These are phyloP conservation scores for Saccharomycopsis fibuligera DNA, from an alignment of 805 yeast genomes.

Conservation along the genomic window DNA sequence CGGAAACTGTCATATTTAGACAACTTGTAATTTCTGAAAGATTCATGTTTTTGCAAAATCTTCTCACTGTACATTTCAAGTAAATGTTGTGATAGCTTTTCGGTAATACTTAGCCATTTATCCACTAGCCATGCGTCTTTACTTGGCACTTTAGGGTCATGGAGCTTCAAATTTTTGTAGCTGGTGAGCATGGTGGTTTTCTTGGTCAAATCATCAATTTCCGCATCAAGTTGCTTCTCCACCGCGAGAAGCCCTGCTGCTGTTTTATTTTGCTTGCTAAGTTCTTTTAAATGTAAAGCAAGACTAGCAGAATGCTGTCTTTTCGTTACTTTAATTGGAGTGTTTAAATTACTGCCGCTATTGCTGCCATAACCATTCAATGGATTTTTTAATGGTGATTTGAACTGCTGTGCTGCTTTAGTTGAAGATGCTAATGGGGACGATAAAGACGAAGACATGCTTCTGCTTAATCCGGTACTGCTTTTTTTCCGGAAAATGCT, in stretches of 20 bases:
- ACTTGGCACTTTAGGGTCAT: neutral
- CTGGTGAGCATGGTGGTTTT: slow-evolving; percentile 7
- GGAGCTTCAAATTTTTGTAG: slow-evolving; percentile 13
- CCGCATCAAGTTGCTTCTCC: neutral
- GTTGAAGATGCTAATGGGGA: neutral
- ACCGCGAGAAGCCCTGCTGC: neutral
- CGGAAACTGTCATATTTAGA: slow-evolving; percentile 17
- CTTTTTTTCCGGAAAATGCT: neutral
- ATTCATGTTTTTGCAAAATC: slow-evolving; percentile 15
- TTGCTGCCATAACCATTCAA: neutral
- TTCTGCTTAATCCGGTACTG: neutral
- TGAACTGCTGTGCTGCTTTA: slow-evolving; percentile 3
- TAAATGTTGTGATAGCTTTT: slow-evolving; percentile 4
- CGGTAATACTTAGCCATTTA: slow-evolving; percentile 13
- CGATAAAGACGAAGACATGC: neutral
- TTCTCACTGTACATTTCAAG: slow-evolving; percentile 9
- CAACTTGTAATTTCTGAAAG: slow-evolving; percentile 16
- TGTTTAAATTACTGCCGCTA: neutral
- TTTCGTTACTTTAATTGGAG: neutral
- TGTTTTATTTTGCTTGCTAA: neutral
- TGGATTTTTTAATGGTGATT: slow-evolving; percentile 13
- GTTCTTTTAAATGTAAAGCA: neutral
- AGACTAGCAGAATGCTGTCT: neutral
- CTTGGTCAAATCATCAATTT: slow-evolving; percentile 6
- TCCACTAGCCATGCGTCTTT: slow-evolving; percentile 12